phyloP scores from a whole-genome alignment of 805 yeast species.

The Schizosaccharomyces japonicus region DNA sequence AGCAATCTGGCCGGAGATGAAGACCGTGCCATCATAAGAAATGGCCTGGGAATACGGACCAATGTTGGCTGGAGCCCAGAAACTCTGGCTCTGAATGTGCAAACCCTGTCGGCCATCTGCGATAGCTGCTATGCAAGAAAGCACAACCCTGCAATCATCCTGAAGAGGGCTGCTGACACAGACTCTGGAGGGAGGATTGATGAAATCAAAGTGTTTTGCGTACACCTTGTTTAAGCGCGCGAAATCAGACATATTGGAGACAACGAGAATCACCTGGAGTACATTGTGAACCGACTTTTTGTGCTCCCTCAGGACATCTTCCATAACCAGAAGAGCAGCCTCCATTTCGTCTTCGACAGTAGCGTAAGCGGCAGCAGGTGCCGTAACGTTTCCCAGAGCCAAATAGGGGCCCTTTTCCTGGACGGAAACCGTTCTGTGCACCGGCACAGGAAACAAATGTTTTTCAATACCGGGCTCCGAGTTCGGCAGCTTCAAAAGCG shows the following conservation, averaged over 20 bases:
- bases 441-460: background rate
- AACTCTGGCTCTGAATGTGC: conserved; percentile 79
- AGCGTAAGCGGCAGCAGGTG: background rate
- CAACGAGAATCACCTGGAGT: conserved; percentile 32
- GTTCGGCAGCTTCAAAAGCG: conserved; percentile 50
- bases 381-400: background rate
- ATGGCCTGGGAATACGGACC: conserved; percentile 91
- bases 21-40: conserved; percentile 26
- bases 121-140: conserved; percentile 31
- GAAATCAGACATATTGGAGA: conserved; percentile 45
- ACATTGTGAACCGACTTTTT: background rate
- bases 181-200: conserved; percentile 65
- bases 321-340: background rate
- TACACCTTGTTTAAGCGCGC: conserved; percentile 38
- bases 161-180: conserved; percentile 46
- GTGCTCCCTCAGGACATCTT: background rate
- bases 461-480: too few species aligned
- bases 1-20: conserved; percentile 82
- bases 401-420: background rate
- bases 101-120: conserved; percentile 31
- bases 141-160: conserved; percentile 20
- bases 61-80: conserved; percentile 96
- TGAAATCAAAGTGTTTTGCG: conserved; percentile 23
- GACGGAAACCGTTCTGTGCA: background rate
- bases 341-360: background rate